A percentile compares a stretch with the other conserved stretches of the same genome.
Conservation (phyloP, 257 asterid species). For the Forsythia suspensa region DNA sequence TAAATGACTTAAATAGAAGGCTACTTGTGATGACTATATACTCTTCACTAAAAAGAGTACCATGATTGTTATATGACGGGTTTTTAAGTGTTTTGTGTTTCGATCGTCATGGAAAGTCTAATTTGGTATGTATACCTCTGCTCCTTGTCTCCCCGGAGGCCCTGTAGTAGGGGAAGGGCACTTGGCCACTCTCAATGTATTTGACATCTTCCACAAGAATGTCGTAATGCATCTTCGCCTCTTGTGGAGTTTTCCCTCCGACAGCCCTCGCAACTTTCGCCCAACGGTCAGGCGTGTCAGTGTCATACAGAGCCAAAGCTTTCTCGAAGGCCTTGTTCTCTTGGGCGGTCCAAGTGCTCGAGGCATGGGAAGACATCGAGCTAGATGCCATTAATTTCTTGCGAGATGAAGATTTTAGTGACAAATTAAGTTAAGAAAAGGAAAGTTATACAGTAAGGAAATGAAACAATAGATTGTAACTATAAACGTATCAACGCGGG, state of each 20-base stretch:
- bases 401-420: background rate
- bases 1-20: background rate
- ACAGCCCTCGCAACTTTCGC: constrained; percentile 38
- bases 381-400: constrained; percentile 15
- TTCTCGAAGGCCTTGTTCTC: constrained; percentile 48
- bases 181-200: constrained; percentile 39
- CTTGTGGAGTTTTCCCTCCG: constrained; percentile 37
- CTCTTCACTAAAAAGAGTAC: background rate
- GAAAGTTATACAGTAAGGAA: background rate
- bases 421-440: background rate
- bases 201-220: constrained; percentile 41
- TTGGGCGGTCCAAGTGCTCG: constrained; percentile 31
- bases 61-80: background rate
- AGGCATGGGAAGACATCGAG: constrained; percentile 18
- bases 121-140: constrained; percentile 2
- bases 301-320: constrained; percentile 35
- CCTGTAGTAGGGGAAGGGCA: constrained; percentile 44
- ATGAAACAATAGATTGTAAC: background rate
- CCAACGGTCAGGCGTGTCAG: constrained; percentile 43
- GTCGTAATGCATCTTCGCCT: constrained; percentile 45
- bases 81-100: background rate
- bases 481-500: background rate
- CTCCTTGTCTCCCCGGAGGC: constrained; percentile 7
- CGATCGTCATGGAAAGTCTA: background rate
- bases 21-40: background rate